A percentile compares a stretch with the other conserved stretches of the same genome.
Conservation (phyloP, 2,329 filamentous ascomycete genomes). For the Celoporthe dispersa region DNA sequence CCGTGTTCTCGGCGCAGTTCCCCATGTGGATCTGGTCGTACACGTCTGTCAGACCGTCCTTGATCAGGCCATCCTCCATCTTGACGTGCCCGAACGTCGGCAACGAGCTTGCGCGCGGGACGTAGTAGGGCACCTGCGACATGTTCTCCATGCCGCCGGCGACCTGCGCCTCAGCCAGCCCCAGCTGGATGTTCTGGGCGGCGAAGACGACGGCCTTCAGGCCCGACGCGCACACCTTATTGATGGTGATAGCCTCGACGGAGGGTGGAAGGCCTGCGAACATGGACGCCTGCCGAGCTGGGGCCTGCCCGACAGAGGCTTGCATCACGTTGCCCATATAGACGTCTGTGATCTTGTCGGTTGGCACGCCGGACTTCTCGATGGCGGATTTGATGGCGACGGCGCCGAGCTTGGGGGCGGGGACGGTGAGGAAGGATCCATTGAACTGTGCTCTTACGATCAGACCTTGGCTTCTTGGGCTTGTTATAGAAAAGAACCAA, state of each 20-base stretch:
- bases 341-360: constrained; percentile 82
- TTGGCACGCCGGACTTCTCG: constrained; percentile 81
- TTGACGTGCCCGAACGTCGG: constrained; percentile 86
- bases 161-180: constrained; percentile 83
- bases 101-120: constrained; percentile 78
- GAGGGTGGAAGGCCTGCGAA: constrained; percentile 83
- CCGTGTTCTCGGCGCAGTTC: constrained; percentile 92
- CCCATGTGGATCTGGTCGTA: constrained; percentile 99
- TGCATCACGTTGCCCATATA: constrained; percentile 98
- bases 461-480: neutral
- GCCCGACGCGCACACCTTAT: constrained; percentile 97
- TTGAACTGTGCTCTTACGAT: constrained; percentile 72
- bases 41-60: constrained; percentile 94
- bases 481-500: neutral
- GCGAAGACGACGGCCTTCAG: constrained; percentile 90
- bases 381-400: constrained; percentile 91
- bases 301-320: constrained; percentile 83
- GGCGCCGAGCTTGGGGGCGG: constrained; percentile 87
- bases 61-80: constrained; percentile 89
- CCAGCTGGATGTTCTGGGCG: constrained; percentile 92
- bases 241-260: constrained; percentile 89
- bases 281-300: constrained; percentile 86
- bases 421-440: constrained; percentile 80
- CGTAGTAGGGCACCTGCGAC: constrained; percentile 90
- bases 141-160: constrained; percentile 99